A percentile compares a stretch with the other conserved stretches of the same genome.
phyloP scores from a whole-genome alignment of 768 basidiomycete genomes.

The Lactarius sanguifluus region DNA sequence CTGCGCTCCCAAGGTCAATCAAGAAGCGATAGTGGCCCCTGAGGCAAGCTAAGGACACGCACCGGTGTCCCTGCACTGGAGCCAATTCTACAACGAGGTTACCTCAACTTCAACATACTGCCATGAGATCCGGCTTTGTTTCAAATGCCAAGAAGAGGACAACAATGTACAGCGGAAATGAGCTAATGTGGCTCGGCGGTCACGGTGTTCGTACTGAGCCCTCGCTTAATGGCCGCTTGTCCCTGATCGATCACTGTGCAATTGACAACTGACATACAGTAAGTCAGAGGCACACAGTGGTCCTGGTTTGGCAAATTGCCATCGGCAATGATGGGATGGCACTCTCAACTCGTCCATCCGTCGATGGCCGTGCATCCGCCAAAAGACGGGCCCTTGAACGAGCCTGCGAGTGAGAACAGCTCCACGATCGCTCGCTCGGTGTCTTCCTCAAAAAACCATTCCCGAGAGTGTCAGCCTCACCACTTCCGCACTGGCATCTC shows the following conservation, averaged over 20 bases:
- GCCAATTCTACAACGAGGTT: neutral
- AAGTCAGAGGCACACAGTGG: constrained; percentile 8
- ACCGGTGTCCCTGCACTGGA: neutral
- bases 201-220: constrained; percentile 12
- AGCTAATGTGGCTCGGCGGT: constrained; percentile 14
- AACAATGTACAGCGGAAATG: neutral
- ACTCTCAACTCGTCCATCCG: neutral
- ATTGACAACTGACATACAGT: constrained; percentile 10
- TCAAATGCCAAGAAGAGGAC: neutral
- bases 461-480: constrained; percentile 15
- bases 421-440: constrained; percentile 13
- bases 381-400: neutral
- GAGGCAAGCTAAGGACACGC: neutral
- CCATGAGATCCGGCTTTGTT: neutral
- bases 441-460: neutral
- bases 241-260: constrained; percentile 19
- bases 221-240: constrained; percentile 15
- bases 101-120: neutral
- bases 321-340: neutral
- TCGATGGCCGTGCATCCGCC: neutral
- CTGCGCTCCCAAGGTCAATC: neutral
- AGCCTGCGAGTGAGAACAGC: neutral
- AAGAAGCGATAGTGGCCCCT: neutral
- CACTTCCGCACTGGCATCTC: constrained; percentile 10
- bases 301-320: neutral